Evolutionary conservation across 192 early-diverging fungal genomes (phyloP), one percentile per base, ranked within the genome.

Genomic region (Rhizophlyctis rosea): DNA sequence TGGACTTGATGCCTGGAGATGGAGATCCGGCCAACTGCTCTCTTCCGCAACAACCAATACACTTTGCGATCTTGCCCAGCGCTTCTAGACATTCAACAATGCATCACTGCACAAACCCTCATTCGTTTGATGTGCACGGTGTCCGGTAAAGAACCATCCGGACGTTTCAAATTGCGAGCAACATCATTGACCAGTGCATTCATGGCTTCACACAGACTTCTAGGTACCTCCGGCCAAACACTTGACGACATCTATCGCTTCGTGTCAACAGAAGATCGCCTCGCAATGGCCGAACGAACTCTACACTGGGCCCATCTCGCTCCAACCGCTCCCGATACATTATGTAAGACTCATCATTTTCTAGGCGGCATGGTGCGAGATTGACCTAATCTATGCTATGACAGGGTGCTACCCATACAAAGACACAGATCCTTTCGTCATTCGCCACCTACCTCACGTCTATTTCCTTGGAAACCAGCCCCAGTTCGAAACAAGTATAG

Each of bases 291-390:
- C 3, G 86, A 82, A 34, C 52, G 68, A 18, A 89, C 87, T 1
- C 68, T 98, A 39, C 58, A 68, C 24, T 96, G 94, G 93, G 79
- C 87, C 3, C 94, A 98, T 54, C 76, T 98, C 7, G 93, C 93
- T 13, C 96, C 96, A 0, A 85, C 91, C 27, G 90, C 93, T 4
- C 96, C 96, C 0, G 96, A 98, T 75, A 96, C 94, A 13, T 76
- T 98, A 58, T 93, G 91, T 91, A 76, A 67, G 83, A 65, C 4
- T 14, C 13, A 9, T 48, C 33, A 14, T 27, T 50, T 34, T 67
- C 51, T 60, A 5, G 50, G 50, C 13, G 24, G 50, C 5, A 52
- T 14, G 50, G 11, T 52, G 50, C 13, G 11, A 52, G 9, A n/a
- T 9, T 9, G n/a, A 47, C 24, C 11, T 36, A 13, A 18, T 36